These are phyloP conservation scores for Penicillium coffeae DNA, from an alignment of 495 filamentous ascomycete genomes.

Conservation along the genomic window DNA sequence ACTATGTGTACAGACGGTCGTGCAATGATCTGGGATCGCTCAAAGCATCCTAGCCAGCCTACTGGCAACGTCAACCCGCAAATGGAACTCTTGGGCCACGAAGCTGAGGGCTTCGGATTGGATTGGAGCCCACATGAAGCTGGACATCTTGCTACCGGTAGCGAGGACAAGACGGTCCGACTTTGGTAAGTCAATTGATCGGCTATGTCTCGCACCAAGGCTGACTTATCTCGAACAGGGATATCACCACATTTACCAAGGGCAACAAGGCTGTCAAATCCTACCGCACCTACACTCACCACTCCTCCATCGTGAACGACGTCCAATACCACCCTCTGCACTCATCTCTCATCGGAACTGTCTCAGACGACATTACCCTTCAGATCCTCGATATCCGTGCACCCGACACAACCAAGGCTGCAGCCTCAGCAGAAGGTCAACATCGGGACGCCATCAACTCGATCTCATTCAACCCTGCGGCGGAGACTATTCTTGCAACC, in stretches of 20 bases:
- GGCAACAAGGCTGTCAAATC: slow-evolving; percentile 68
- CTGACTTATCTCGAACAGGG: slow-evolving; percentile 46
- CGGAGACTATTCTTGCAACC: slow-evolving; percentile 82
- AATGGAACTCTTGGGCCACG: slow-evolving; percentile 81
- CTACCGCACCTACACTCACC: slow-evolving; percentile 74
- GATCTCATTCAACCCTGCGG: slow-evolving; percentile 85
- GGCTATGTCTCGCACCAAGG: slow-evolving; percentile 5
- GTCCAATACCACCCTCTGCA: slow-evolving; percentile 90
- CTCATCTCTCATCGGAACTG: slow-evolving; percentile 77
- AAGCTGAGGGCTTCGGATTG: slow-evolving; percentile 88
- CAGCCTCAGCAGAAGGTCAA: slow-evolving; percentile 60
- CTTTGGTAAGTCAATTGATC: slow-evolving; percentile 65
- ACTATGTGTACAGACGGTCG: slow-evolving; percentile 85
- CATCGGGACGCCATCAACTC: slow-evolving; percentile 94
- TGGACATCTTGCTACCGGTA: slow-evolving; percentile 83
- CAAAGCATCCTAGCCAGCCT: slow-evolving; percentile 78
- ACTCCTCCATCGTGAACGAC: slow-evolving; percentile 89
- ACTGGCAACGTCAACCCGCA: slow-evolving; percentile 71
- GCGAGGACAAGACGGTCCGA: slow-evolving; percentile 83
- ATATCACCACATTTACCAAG: slow-evolving; percentile 66
- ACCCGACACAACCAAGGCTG: slow-evolving; percentile 54
- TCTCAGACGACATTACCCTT: slow-evolving; percentile 91
- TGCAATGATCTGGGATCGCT: slow-evolving; percentile 90
- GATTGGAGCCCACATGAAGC: slow-evolving; percentile 84
- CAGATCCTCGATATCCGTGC: slow-evolving; percentile 84